Conservation (phyloP, 2,329 filamentous ascomycete species). For the Fusarium coffeatum region DNA sequence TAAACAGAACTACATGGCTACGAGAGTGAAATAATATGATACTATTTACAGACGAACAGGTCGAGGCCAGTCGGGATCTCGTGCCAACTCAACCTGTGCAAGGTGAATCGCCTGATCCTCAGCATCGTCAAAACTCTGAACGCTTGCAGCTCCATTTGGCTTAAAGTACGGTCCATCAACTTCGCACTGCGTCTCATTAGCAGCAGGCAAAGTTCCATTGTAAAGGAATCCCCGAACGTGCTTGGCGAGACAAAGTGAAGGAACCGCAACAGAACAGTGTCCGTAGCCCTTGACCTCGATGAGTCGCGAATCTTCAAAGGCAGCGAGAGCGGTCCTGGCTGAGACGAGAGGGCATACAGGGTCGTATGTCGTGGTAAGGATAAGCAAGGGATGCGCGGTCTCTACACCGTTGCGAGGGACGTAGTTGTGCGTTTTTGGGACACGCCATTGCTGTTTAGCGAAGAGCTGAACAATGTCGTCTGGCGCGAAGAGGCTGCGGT, state of each 20-base stretch:
- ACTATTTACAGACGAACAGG: not conserved
- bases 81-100: slow-evolving; percentile 34
- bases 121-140: slow-evolving; percentile 5
- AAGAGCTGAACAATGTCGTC: slow-evolving; percentile 49
- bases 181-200: slow-evolving; percentile 51
- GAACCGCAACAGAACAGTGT: slow-evolving; percentile 54
- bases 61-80: slow-evolving; percentile 29
- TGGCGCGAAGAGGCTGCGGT: slow-evolving; percentile 49
- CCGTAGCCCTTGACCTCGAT: slow-evolving; percentile 58
- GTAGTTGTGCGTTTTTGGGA: slow-evolving; percentile 48
- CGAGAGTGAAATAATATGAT: too few relatives aligned
- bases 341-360: slow-evolving; percentile 64
- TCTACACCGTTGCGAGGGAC: slow-evolving; percentile 48
- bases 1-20: not conserved
- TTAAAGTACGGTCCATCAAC: slow-evolving; percentile 55
- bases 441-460: slow-evolving; percentile 48
- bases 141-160: slow-evolving; percentile 3
- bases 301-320: slow-evolving; percentile 53
- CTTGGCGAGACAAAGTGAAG: slow-evolving; percentile 52
- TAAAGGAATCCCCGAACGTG: slow-evolving; percentile 53
- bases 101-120: slow-evolving; percentile 37
- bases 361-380: slow-evolving; percentile 50
- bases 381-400: slow-evolving; percentile 48
- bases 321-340: slow-evolving; percentile 50
- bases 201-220: slow-evolving; percentile 53